Conservation (phyloP, 2,329 filamentous ascomycete species). For the Triangularia verruculosa region DNA sequence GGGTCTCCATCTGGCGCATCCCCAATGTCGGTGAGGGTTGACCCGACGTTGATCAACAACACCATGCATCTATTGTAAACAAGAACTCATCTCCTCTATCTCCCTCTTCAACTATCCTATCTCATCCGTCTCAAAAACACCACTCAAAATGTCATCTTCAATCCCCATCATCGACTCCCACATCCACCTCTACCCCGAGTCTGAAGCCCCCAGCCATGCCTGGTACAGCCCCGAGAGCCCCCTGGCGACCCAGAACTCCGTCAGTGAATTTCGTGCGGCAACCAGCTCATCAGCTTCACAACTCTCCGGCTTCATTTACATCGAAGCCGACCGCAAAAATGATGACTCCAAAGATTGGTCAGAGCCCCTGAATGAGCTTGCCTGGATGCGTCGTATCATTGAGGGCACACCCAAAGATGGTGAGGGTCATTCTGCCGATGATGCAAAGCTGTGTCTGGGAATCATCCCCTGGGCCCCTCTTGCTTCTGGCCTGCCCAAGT, state of each 20-base stretch:
- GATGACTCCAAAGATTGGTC: slow-evolving; percentile 60
- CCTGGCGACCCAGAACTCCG: slow-evolving; percentile 61
- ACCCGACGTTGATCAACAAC: neutral
- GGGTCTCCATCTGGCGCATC: neutral
- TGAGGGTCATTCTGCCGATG: slow-evolving; percentile 54
- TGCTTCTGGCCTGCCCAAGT: slow-evolving; percentile 55
- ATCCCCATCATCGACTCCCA: slow-evolving; percentile 80
- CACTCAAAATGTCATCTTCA: slow-evolving; percentile 13
- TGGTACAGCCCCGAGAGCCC: slow-evolving; percentile 64
- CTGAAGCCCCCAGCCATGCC: slow-evolving; percentile 62
- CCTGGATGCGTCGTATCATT: slow-evolving; percentile 64
- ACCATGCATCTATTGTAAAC: neutral
- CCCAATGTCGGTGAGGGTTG: slow-evolving; percentile 3
- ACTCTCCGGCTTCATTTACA: slow-evolving; percentile 33
- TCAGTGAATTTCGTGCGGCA: slow-evolving; percentile 58
- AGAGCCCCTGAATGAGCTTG: slow-evolving; percentile 68
- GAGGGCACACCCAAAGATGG: slow-evolving; percentile 54
- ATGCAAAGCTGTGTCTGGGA: slow-evolving; percentile 59
- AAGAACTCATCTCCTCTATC: neutral
- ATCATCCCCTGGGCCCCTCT: slow-evolving; percentile 87
- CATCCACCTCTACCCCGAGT: slow-evolving; percentile 79
- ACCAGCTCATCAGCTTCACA: slow-evolving; percentile 31
- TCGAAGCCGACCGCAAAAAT: slow-evolving; percentile 37
- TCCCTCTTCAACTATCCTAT: neutral
- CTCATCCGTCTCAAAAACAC: neutral